Evolutionary conservation across 371 early-diverging fungal genomes (phyloP).

Genomic region (Blakeslea trispora): DNA sequence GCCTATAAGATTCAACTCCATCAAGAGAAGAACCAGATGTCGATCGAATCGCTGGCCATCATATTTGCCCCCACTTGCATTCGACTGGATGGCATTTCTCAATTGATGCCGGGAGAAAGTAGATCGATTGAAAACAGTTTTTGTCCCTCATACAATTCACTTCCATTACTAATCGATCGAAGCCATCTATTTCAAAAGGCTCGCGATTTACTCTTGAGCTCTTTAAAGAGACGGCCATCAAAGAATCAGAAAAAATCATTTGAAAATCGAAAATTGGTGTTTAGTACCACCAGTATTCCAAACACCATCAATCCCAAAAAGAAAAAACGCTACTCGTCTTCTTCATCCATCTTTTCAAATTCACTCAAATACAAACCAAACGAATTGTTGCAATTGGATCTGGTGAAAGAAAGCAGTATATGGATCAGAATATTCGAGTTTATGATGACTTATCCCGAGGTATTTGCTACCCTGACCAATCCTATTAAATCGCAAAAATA

Average conservation of each 20-base stretch:
- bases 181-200: conserved; percentile 13
- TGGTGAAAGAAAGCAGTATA: conserved; percentile 26
- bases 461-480: conserved; percentile 20
- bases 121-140: background rate
- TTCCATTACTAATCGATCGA: conserved; percentile 6
- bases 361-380: conserved; percentile 21
- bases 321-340: background rate
- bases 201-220: conserved; percentile 3
- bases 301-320: background rate
- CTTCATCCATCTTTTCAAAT: background rate
- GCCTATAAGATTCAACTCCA: conserved; percentile 21
- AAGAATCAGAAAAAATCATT: background rate
- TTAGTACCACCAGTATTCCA: background rate
- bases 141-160: conserved; percentile 6
- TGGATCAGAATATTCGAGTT: conserved; percentile 34
- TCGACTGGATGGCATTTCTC: conserved; percentile 25
- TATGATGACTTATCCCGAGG: conserved; percentile 22
- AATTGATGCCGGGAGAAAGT: conserved; percentile 10
- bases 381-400: conserved; percentile 28
- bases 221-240: background rate
- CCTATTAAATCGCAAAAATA: conserved; percentile 13
- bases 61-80: conserved; percentile 43
- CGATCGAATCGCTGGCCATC: conserved; percentile 32
- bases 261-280: background rate
- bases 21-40: conserved; percentile 34